These are phyloP conservation scores for Spathaspora sp. DNA, from an alignment of 1,139 yeast species.

Conservation along the genomic window DNA sequence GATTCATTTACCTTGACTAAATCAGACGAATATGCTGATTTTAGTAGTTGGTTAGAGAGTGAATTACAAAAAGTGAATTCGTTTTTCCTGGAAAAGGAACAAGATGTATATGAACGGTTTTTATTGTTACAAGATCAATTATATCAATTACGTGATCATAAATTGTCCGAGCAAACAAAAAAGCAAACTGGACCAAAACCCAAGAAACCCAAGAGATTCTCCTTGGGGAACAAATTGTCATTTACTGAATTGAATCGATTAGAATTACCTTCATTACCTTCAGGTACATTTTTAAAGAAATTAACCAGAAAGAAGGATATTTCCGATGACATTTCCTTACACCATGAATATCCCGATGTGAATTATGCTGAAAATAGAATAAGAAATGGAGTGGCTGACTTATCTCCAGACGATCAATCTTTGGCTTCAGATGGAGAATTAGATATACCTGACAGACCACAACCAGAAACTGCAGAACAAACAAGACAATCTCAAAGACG, in stretches of 20 bases:
- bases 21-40: conserved; percentile 23
- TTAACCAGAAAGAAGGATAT: conserved; percentile 12
- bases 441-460: background rate
- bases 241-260: conserved; percentile 37
- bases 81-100: conserved; percentile 62
- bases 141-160: conserved; percentile 60
- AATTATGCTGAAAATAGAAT: conserved; percentile 42
- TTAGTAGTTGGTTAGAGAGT: conserved; percentile 52
- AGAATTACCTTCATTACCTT: conserved; percentile 62
- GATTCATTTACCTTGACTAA: background rate
- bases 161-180: conserved; percentile 16
- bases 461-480: conserved; percentile 17
- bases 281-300: conserved; percentile 41
- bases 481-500: conserved; percentile 22
- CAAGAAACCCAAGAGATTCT: conserved; percentile 23
- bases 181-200: conserved; percentile 5
- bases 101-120: conserved; percentile 59
- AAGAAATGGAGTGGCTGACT: conserved; percentile 33
- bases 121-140: conserved; percentile 67
- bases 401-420: conserved; percentile 15
- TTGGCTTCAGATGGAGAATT: conserved; percentile 10
- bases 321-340: conserved; percentile 18
- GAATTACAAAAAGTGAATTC: conserved; percentile 59
- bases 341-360: conserved; percentile 20
- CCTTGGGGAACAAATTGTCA: conserved; percentile 32